phyloP scores from a whole-genome alignment of 2,329 filamentous ascomycete genomes.

The Neonectria ditissima region DNA sequence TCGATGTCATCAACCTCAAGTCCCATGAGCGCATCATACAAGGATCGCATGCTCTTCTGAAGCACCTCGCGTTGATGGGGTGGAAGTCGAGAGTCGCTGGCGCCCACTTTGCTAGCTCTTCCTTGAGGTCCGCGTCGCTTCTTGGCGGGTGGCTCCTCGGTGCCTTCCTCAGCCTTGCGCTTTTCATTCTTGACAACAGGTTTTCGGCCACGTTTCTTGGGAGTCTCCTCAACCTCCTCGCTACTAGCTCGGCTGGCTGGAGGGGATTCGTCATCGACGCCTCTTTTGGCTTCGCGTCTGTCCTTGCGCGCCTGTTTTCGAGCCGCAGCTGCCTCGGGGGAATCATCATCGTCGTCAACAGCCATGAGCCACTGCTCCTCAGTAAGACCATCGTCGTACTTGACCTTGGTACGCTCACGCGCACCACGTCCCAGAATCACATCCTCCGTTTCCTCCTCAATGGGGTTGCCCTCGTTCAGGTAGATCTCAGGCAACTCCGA shows the following conservation, averaged over 20 bases:
- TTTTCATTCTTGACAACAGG: constrained; percentile 80
- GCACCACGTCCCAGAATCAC: constrained; percentile 85
- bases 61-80: constrained; percentile 79
- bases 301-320: constrained; percentile 89
- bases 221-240: constrained; percentile 76
- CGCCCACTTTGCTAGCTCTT: constrained; percentile 70
- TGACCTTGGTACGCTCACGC: constrained; percentile 92
- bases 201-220: constrained; percentile 89
- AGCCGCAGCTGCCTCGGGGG: constrained; percentile 90
- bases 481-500: constrained; percentile 95
- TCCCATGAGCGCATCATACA: constrained; percentile 85
- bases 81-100: constrained; percentile 63
- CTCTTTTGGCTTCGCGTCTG: constrained; percentile 77
- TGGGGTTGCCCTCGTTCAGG: constrained; percentile 84
- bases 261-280: constrained; percentile 74
- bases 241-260: constrained; percentile 84
- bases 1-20: constrained; percentile 82
- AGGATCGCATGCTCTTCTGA: constrained; percentile 80
- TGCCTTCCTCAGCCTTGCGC: constrained; percentile 85
- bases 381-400: constrained; percentile 96
- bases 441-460: constrained; percentile 83
- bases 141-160: constrained; percentile 82
- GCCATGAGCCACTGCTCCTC: constrained; percentile 99
- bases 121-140: constrained; percentile 80
- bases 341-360: constrained; percentile 96